phyloP scores from a whole-genome alignment of 2,329 filamentous ascomycete genomes.

The Penicillium sp. region DNA sequence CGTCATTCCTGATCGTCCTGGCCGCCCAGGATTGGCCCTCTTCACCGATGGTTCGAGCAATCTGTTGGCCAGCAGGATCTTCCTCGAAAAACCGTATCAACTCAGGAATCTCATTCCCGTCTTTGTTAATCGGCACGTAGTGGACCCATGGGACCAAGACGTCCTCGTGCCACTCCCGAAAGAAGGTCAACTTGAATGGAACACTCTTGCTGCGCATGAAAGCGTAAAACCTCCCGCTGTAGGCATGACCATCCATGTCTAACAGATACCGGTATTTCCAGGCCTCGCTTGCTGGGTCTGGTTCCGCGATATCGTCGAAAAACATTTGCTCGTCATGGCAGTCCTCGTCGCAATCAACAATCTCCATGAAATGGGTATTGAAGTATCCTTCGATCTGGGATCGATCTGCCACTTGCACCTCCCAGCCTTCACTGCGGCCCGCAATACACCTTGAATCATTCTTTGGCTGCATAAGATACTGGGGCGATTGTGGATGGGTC shows the following conservation, averaged over 20 bases:
- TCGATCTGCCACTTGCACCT: conserved; percentile 36
- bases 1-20: conserved; percentile 56
- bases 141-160: conserved; percentile 58
- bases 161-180: conserved; percentile 61
- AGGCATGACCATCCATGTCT: conserved; percentile 58
- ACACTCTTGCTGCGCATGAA: conserved; percentile 50
- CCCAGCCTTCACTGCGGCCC: neutral
- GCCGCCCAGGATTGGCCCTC: conserved; percentile 56
- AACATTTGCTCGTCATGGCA: conserved; percentile 76
- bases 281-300: conserved; percentile 70
- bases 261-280: conserved; percentile 61
- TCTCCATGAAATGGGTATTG: conserved; percentile 76
- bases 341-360: conserved; percentile 86
- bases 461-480: conserved; percentile 55
- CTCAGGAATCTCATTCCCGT: conserved; percentile 55
- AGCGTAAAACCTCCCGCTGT: conserved; percentile 55
- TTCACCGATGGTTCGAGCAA: conserved; percentile 55
- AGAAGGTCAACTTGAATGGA: conserved; percentile 54
- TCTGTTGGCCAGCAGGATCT: conserved; percentile 48
- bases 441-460: conserved; percentile 45
- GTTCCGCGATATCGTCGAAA: conserved; percentile 64
- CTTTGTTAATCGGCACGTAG: conserved; percentile 54
- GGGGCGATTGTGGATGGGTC: conserved; percentile 57
- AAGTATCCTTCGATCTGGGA: conserved; percentile 66
- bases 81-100: conserved; percentile 50